A percentile compares a stretch with the other conserved stretches of the same genome.
Conservation (phyloP, 2,329 filamentous ascomycete species). For the Epichloe sp. region DNA sequence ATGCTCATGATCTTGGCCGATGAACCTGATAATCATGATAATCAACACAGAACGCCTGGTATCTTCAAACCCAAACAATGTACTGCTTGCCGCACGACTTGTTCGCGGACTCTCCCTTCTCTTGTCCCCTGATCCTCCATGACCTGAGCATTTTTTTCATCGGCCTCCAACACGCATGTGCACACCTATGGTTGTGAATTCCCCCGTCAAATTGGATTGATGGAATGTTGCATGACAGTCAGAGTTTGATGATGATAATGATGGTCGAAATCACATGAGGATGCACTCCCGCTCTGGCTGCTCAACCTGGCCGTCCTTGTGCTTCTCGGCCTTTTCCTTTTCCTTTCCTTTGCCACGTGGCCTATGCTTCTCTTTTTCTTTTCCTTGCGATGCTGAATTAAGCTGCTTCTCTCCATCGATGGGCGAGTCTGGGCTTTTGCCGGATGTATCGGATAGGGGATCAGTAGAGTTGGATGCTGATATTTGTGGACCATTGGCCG, state of each 20-base stretch:
- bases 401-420: conserved; percentile 10
- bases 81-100: not conserved
- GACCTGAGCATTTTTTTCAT: no score
- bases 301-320: conserved; percentile 17
- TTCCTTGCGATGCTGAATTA: conserved; percentile 8
- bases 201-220: no score
- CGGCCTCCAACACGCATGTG: not conserved
- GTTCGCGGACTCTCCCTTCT: not conserved
- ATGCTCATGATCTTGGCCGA: not conserved
- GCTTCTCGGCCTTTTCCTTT: conserved; percentile 25
- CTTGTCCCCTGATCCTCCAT: not conserved
- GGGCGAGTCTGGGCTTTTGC: conserved; percentile 9
- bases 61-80: not conserved
- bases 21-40: not conserved
- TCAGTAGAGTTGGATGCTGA: conserved; percentile 15
- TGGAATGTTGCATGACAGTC: no score
- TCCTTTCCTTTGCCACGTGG: conserved; percentile 23
- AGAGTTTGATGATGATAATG: not conserved
- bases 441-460: conserved; percentile 12
- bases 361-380: conserved; percentile 15
- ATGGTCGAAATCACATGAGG: conserved; percentile 26
- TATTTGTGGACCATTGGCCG: conserved; percentile 10
- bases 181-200: not conserved
- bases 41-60: conserved; percentile 1
- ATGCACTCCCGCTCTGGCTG: conserved; percentile 34